Conservation (phyloP, 176 grass and related monocot genomes). For the Carex pumila region DNA sequence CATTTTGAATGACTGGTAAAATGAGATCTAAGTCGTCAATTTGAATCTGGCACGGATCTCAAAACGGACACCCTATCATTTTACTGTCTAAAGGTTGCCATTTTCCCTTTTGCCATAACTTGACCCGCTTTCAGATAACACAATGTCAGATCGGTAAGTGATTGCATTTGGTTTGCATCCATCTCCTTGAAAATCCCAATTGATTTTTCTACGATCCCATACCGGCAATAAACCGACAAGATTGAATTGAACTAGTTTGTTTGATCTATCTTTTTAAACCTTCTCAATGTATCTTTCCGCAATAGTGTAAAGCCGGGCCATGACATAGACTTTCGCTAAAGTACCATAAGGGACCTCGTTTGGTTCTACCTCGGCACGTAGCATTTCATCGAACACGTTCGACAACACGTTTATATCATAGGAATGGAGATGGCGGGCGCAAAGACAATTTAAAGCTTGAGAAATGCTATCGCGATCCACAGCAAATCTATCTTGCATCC, state of each 20-base stretch:
- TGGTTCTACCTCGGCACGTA: constrained; percentile 51
- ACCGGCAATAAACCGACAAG: constrained; percentile 69
- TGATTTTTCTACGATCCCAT: constrained; percentile 63
- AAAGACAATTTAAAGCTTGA: constrained; percentile 36
- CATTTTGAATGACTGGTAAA: too few relatives aligned
- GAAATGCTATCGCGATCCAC: constrained; percentile 68
- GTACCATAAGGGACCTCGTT: constrained; percentile 81
- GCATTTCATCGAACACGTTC: constrained; percentile 73
- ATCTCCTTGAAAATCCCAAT: constrained; percentile 65
- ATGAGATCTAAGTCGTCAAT: too few relatives aligned
- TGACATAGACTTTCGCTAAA: constrained; percentile 62
- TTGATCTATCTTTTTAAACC: constrained; percentile 30
- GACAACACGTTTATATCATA: constrained; percentile 49
- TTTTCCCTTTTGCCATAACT: constrained; percentile 36
- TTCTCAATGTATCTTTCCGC: constrained; percentile 55
- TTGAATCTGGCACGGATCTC: too few relatives aligned
- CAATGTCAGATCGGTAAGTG: constrained; percentile 66
- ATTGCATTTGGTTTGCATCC: constrained; percentile 80
- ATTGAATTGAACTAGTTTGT: constrained; percentile 83
- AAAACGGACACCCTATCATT: constrained; percentile 11
- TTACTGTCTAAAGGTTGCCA: constrained; percentile 40
- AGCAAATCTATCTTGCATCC: constrained; percentile 53
- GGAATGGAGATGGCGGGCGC: too few relatives aligned
- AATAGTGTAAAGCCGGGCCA: constrained; percentile 70
- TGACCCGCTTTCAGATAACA: constrained; percentile 77